phyloP scores from a whole-genome alignment of 306 rosid species.

The Fagus crenata region DNA sequence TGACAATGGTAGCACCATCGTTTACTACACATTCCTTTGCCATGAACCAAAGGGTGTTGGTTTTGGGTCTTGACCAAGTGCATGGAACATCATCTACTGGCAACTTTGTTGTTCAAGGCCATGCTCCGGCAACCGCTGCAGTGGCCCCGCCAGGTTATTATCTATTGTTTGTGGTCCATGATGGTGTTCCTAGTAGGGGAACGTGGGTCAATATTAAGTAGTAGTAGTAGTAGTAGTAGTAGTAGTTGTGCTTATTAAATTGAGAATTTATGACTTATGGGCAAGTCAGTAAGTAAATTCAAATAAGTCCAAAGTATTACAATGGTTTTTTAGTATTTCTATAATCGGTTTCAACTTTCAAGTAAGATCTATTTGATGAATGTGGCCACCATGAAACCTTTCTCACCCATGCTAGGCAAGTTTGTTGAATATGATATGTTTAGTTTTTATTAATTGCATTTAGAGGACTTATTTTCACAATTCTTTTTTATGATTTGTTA shows the following conservation, averaged over 20 bases:
- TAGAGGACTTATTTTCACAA: too few species aligned
- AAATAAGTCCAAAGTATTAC: too few species aligned
- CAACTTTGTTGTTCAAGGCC: slow-evolving; percentile 13
- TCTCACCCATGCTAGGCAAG: too few species aligned
- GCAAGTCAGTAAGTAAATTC: too few species aligned
- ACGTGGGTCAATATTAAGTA: slow-evolving; percentile 26
- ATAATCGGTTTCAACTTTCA: too few species aligned
- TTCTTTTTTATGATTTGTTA: too few species aligned
- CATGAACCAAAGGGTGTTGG: slow-evolving; percentile 41
- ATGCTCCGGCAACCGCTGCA: slow-evolving; percentile 27
- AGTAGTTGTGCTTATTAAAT: background rate
- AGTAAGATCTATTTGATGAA: too few species aligned
- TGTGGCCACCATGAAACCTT: too few species aligned
- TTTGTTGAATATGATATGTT: too few species aligned
- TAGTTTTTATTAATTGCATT: too few species aligned
- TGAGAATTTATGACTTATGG: background rate
- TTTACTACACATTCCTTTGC: slow-evolving; percentile 41
- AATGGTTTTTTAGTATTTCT: too few species aligned
- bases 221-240: background rate
- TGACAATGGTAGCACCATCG: slow-evolving; percentile 42
- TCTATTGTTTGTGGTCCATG: slow-evolving; percentile 32
- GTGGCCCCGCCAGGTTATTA: slow-evolving; percentile 41
- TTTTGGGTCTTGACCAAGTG: slow-evolving; percentile 21
- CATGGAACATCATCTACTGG: background rate
- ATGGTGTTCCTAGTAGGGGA: slow-evolving; percentile 35